Evolutionary conservation across 352 stramenopile species (phyloP), one percentile per base, ranked within the genome.

Genomic region (Elongisporangium senticosum): DNA sequence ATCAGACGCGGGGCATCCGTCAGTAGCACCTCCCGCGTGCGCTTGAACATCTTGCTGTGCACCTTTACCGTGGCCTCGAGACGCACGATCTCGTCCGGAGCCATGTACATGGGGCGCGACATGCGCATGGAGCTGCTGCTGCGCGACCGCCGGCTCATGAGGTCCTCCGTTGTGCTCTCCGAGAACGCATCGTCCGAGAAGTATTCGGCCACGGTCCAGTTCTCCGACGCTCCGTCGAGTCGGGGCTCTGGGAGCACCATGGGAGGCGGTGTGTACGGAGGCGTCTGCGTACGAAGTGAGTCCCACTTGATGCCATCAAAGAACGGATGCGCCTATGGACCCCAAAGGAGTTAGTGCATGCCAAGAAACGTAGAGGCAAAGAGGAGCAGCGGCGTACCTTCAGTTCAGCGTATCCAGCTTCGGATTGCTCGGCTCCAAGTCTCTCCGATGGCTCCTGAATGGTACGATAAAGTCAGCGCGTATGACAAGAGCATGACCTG

Each of bases 251-350:
- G 64, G 22, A 93, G 68, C 14, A 81, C 71, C 24, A 89, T 64
- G 4, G 64, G 56, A 17, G 79, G 76, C 50, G 85, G 85, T 22
- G 49, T 72, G 55, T 85, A 92, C 17, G 84, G 86, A 2, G 84
- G 68, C 37, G 63, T 68, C 52, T 83, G 72, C 47, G 83, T 59
- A 39, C 69, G 55, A 28, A 92, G 70, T 7, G 69, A 66, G 20
- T 82, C 74, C 86, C 86, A 95, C 39, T 94, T 64, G 47, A 94
- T 66, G 15, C 79, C 84, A 51, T 84, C 68, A 62, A 95, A 95
- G 58, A 94, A 95, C 4, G 72, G 69, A 28, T 95, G 86, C 22
- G 68, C 78, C 82, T 94, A 43, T 7, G 20, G 22, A 23, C 20
- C 3, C 5, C 11, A 48, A 43, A 26, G 23, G 49, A 19, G 17